Percentiles rank a stretch among this genome's conserved stretches.
Evolutionary conservation across 1,139 yeast species (phyloP).

Genomic region (Nakaseomyces sp.): DNA sequence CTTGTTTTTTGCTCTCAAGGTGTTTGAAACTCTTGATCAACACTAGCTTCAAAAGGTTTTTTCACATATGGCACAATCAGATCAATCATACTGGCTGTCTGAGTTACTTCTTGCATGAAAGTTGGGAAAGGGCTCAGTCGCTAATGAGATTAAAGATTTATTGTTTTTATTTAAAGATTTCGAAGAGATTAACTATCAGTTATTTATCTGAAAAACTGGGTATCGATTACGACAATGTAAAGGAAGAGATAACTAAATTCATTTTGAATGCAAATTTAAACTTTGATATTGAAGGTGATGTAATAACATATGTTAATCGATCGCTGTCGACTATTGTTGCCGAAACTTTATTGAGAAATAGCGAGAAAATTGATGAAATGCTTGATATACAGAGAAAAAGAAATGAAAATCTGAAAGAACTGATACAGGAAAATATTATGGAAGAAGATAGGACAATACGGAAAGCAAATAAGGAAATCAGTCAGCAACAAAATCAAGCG

Average conservation of each 20-base stretch:
- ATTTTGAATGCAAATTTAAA: constrained; percentile 17
- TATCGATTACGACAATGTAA: constrained; percentile 15
- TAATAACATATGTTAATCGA: constrained; percentile 13
- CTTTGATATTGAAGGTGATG: constrained; percentile 18
- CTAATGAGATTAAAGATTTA: constrained; percentile 25
- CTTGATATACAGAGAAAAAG: constrained; percentile 8
- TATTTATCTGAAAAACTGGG: constrained; percentile 23
- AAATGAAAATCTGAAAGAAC: constrained; percentile 9
- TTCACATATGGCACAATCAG: constrained; percentile 19
- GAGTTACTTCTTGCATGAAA: constrained; percentile 17
- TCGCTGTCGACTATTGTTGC: constrained; percentile 11
- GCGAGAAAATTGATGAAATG: constrained; percentile 8
- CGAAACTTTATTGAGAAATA: constrained; percentile 11
- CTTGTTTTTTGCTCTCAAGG: constrained; percentile 12
- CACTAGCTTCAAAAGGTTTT: constrained; percentile 21
- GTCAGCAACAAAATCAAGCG: constrained; percentile 6
- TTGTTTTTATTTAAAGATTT: constrained; percentile 24
- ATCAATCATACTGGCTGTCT: constrained; percentile 12
- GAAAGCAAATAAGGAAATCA: background rate
- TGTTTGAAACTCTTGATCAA: constrained; percentile 19
- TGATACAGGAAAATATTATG: background rate
- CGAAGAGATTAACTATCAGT: constrained; percentile 18
- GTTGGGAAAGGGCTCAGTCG: constrained; percentile 18
- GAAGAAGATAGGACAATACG: background rate
- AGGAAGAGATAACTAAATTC: constrained; percentile 15